Evolutionary conservation across 768 basidiomycete species (phyloP).

Genomic region (Boletales sp.): DNA sequence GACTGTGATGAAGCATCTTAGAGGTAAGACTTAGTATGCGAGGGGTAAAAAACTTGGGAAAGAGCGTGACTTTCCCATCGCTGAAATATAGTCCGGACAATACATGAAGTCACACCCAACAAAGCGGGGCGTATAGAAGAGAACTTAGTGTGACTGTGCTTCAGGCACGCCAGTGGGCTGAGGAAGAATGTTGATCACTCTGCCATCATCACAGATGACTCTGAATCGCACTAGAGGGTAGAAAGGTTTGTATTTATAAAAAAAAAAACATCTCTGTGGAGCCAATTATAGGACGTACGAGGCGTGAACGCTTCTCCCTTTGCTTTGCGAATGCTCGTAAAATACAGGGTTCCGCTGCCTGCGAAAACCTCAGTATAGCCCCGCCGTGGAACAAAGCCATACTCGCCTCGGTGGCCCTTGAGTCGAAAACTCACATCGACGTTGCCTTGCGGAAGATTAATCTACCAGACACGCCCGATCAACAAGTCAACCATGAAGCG

Average conservation of each 20-base stretch:
- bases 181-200: constrained; percentile 34
- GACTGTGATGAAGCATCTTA: no score
- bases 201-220: constrained; percentile 62
- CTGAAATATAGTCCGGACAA: no score
- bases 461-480: constrained; percentile 36
- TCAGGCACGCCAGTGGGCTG: constrained; percentile 1
- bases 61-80: no score
- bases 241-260: background rate
- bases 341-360: constrained; percentile 78
- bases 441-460: constrained; percentile 70
- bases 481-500: background rate
- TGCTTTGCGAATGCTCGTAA: constrained; percentile 75
- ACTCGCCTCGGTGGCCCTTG: constrained; percentile 64
- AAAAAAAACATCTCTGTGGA: background rate
- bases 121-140: no score
- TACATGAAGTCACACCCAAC: no score
- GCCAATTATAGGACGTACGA: constrained; percentile 33
- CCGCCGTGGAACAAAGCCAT: background rate
- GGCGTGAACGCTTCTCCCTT: constrained; percentile 70
- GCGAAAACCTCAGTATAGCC: background rate
- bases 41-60: no score
- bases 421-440: constrained; percentile 76
- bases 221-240: constrained; percentile 55
- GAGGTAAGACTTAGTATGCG: no score
- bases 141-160: background rate